Evolutionary conservation across 768 basidiomycete genomes (phyloP).

Genomic region (Baorangia bicolor): DNA sequence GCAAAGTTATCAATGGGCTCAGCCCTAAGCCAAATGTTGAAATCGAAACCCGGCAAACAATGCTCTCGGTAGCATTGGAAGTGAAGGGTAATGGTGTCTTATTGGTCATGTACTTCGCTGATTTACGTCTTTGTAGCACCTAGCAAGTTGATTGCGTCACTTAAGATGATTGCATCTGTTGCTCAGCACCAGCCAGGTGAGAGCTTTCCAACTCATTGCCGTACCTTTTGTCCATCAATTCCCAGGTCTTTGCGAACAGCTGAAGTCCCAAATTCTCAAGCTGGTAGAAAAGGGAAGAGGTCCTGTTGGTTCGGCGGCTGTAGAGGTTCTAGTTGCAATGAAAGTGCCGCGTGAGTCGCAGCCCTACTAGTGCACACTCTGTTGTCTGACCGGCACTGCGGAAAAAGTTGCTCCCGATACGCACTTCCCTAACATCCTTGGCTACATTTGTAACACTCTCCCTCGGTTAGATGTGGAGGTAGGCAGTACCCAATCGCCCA

Average conservation of each 20-base stretch:
- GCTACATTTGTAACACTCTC: not conserved
- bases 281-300: not conserved
- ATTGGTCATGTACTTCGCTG: not conserved
- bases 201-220: not conserved
- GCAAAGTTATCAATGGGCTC: not conserved
- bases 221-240: not conserved
- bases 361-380: not conserved
- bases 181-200: not conserved
- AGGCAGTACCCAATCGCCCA: not conserved
- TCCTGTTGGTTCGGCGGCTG: conserved; percentile 3
- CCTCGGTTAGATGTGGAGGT: conserved; percentile 3
- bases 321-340: conserved; percentile 5
- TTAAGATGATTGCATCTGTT: not conserved
- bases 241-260: not conserved
- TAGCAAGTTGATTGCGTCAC: not conserved
- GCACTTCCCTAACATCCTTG: conserved; percentile 1
- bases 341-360: not conserved
- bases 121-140: not conserved
- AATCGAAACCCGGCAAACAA: not conserved
- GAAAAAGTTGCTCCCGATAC: not conserved
- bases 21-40: not conserved
- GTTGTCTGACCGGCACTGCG: not conserved
- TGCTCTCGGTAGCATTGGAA: conserved; percentile 1
- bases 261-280: not conserved
- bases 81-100: not conserved